Evolutionary conservation across 768 basidiomycete genomes (phyloP), one percentile per base, ranked within the genome.

Genomic region (Tylopilus plumbeoviolaceoides): DNA sequence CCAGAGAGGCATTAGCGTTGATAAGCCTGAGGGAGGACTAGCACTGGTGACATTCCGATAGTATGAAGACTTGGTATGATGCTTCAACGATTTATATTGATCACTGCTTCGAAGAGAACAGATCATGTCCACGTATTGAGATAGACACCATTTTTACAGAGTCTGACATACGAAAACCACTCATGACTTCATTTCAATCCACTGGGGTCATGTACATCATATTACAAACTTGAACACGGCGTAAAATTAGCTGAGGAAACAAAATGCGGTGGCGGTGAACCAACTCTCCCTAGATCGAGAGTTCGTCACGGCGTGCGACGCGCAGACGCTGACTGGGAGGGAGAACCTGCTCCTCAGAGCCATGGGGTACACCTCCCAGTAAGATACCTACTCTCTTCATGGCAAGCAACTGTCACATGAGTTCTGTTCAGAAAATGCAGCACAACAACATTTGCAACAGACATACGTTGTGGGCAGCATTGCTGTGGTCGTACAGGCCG

Each of bases 401-500:
- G 21, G 51, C 46, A 23, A 56, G 55, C 36, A 54, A 17, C 55
- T 56, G 8, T 2, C 2, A 5, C 3, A 30, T 4, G 18, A 1
- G 9, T 10, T 7, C 14, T 17, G 50, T 30, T 33, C 46, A 20
- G 7, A 30, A 27, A 39, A 44, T 7, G 20, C 23, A 14, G 40
- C 15, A 7, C 2, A 1, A 17, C 7, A 15, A 33, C 14, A 40
- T 14, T 17, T 0, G 7, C 14, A 28, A 72, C 41, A 72, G 23
- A 73, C 83, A 27, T 63, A 84, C 82, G 66, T 91, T 90, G 69
- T 91, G 87, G 6, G 89, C 87, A 36, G 87, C 85, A 62, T 89
- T 90, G 12, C 85, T 84, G 65, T 90, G 89, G 58, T 87, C 87
- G 63, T 89, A 89, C 4, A 91, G 82, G 58, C 87, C 88, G 54